A percentile compares a stretch with the other conserved stretches of the same genome.
Conservation (phyloP, 179 eudicot genomes). For the Sideroxylon spinosum region DNA sequence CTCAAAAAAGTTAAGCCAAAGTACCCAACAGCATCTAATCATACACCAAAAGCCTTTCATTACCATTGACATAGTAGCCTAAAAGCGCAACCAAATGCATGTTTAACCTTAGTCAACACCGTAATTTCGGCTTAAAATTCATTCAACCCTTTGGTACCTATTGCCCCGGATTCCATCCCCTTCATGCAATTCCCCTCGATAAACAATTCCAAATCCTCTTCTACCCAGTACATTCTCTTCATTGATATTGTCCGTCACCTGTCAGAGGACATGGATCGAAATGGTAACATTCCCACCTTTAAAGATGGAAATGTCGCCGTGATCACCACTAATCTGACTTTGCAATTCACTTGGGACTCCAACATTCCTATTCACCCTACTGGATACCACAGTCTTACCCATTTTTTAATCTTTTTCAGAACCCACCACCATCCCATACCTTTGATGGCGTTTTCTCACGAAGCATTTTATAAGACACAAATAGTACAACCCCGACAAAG, state of each 20-base stretch:
- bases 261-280: constrained; percentile 47
- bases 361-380: constrained; percentile 29
- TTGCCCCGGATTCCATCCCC: constrained; percentile 52
- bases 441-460: constrained; percentile 22
- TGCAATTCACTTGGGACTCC: constrained; percentile 56
- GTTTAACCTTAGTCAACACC: constrained; percentile 57
- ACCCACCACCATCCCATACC: constrained; percentile 22
- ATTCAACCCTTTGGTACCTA: constrained; percentile 53
- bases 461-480: constrained; percentile 31
- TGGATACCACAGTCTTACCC: constrained; percentile 31
- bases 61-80: constrained; percentile 52
- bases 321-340: constrained; percentile 58
- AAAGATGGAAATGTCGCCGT: constrained; percentile 35
- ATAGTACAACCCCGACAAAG: constrained; percentile 27
- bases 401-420: constrained; percentile 23
- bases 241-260: constrained; percentile 51
- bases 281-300: constrained; percentile 45
- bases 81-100: constrained; percentile 58
- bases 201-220: constrained; percentile 63
- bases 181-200: constrained; percentile 56
- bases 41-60: constrained; percentile 57
- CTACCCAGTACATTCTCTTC: constrained; percentile 50
- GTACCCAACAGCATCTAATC: constrained; percentile 65
- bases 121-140: constrained; percentile 66
- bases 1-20: constrained; percentile 51